Evolutionary conservation across 371 early-diverging fungal genomes (phyloP).

Genomic region (Mortierella sp.): DNA sequence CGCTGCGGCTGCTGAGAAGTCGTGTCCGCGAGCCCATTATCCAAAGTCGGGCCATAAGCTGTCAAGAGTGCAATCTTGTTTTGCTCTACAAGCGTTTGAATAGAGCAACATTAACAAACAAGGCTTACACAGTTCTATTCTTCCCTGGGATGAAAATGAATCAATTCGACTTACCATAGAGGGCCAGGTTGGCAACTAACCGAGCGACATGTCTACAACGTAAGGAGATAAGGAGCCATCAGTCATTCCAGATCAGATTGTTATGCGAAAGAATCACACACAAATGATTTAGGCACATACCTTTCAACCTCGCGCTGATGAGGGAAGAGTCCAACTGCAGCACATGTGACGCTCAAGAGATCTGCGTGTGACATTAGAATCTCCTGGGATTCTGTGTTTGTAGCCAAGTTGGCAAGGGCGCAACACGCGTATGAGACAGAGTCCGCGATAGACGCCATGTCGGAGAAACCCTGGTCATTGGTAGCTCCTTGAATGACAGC

Average conservation of each 20-base stretch:
- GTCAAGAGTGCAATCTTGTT: slow-evolving; percentile 46
- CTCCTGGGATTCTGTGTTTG: slow-evolving; percentile 69
- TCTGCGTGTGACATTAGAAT: slow-evolving; percentile 62
- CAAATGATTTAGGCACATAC: neutral
- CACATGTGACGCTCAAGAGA: slow-evolving; percentile 58
- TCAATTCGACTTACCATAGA: slow-evolving; percentile 56
- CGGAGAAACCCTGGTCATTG: slow-evolving; percentile 3
- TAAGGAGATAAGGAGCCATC: neutral
- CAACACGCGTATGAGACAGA: slow-evolving; percentile 69
- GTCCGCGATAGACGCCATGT: slow-evolving; percentile 29
- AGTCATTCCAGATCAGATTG: neutral
- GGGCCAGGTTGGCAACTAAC: slow-evolving; percentile 65
- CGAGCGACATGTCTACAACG: slow-evolving; percentile 63
- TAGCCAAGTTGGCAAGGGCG: slow-evolving; percentile 72
- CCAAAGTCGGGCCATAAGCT: slow-evolving; percentile 16
- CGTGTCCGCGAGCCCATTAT: slow-evolving; percentile 3
- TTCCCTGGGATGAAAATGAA: neutral
- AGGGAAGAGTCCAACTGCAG: slow-evolving; percentile 50
- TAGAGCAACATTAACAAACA: neutral
- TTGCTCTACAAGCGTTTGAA: slow-evolving; percentile 14
- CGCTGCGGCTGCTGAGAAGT: slow-evolving; percentile 25
- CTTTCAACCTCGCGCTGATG: slow-evolving; percentile 52
- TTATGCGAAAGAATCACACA: neutral
- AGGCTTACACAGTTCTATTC: neutral
- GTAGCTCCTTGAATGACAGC: slow-evolving; percentile 29